Evolutionary conservation across 352 stramenopile species (phyloP), one percentile per base, ranked within the genome.

Genomic region (Phytophthora cactorum): DNA sequence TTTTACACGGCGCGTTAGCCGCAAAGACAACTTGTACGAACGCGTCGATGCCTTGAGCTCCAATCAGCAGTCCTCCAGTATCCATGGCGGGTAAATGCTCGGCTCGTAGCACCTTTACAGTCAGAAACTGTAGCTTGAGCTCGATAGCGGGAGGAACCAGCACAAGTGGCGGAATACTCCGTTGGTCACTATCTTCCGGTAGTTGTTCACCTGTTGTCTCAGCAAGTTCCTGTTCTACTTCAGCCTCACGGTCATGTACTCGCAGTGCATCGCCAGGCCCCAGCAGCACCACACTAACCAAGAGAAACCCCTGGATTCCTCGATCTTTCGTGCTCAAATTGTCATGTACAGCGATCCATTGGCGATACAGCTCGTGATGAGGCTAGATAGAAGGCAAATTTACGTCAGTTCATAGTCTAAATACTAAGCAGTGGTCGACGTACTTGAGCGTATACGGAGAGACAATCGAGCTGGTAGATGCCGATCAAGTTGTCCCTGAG

Each of bases 271-370:
- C 84, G 5, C 81, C 82, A n/a, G 84, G 86, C 1, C 86, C 86
- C 14, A 91, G 77, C n/a, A 93, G 72, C 4, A 78, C 85, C 22
- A 92, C 75, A 22, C 79, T 91, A 15, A 93, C 66, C 0, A 93
- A 69, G 9, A 95, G 36, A 63, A 90, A 95, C 0, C 86, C 86
- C 49, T 98, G 92, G 12, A 97, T 84, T 6, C 92, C 92, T 32
- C 74, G 74, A 50, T 97, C 89, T 41, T 91, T 93, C 11, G 74
- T 54, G 60, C 85, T 96, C 25, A 94, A 63, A 43, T 97, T 87
- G 49, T 98, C 91, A 63, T 97, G 85, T 4, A 98, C 70, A n/a
- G 85, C 88, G 22, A 98, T 86, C 92, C 92, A 98, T 59, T 96
- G 82, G 2, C 90, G 82, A 61, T 97, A 95, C 0, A 97, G 50